phyloP scores from a whole-genome alignment of 345 rosid genomes.

The Litchi chinensis region DNA sequence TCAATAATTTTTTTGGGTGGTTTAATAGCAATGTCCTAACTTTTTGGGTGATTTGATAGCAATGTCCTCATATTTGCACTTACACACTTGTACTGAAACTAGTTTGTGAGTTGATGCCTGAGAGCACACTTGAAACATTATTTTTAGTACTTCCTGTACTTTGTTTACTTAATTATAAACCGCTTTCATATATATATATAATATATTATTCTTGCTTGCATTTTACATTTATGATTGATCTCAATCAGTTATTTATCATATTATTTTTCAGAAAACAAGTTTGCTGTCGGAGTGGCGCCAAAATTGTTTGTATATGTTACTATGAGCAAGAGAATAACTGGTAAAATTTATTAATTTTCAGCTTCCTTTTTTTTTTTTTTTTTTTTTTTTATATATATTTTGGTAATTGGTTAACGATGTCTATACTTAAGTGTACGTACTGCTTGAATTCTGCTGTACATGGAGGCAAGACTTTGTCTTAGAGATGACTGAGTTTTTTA shows the following conservation, averaged over 20 bases:
- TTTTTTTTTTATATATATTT: too few relatives aligned
- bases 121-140: background rate
- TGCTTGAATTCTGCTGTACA: background rate
- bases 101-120: background rate
- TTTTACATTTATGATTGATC: background rate
- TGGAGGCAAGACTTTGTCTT: background rate
- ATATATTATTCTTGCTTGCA: background rate
- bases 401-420: background rate
- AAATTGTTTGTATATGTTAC: constrained; percentile 96
- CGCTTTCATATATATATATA: background rate
- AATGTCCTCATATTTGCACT: background rate
- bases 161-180: background rate
- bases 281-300: constrained; percentile 99
- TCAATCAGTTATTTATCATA: background rate
- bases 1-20: too few relatives aligned
- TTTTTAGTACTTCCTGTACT: background rate
- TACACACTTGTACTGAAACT: background rate
- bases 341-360: constrained; percentile 36
- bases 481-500: background rate
- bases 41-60: too few relatives aligned
- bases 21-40: background rate
- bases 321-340: constrained; percentile 98
- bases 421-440: too few relatives aligned
- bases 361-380: background rate
- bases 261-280: constrained; percentile 72